phyloP scores from a whole-genome alignment of 495 filamentous ascomycete genomes.

The Rhizodiscina lignyota region DNA sequence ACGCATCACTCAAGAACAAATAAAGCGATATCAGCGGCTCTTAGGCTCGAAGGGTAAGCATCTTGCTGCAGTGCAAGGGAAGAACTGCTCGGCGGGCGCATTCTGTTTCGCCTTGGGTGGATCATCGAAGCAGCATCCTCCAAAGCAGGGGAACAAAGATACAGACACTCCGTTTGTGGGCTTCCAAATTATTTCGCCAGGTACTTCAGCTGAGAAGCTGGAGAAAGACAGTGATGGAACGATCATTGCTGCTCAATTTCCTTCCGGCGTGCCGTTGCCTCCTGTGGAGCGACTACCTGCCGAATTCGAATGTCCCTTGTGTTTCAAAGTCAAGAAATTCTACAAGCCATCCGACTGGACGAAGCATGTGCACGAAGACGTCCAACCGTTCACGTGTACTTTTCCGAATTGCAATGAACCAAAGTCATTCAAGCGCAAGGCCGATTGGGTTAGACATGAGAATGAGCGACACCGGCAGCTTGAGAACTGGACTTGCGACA shows the following conservation, averaged over 20 bases:
- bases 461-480: slow-evolving; percentile 84
- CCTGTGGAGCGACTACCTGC: slow-evolving; percentile 66
- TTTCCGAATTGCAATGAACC: slow-evolving; percentile 72
- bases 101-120: slow-evolving; percentile 54
- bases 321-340: slow-evolving; percentile 80
- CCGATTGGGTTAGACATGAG: slow-evolving; percentile 94
- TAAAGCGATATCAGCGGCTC: slow-evolving; percentile 62
- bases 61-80: slow-evolving; percentile 31
- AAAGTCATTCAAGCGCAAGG: slow-evolving; percentile 94
- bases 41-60: slow-evolving; percentile 61
- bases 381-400: slow-evolving; percentile 91
- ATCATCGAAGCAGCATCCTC: slow-evolving; percentile 30
- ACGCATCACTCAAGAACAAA: slow-evolving; percentile 69
- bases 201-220: slow-evolving; percentile 38
- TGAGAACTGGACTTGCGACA: slow-evolving; percentile 82
- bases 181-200: slow-evolving; percentile 29
- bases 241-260: slow-evolving; percentile 56
- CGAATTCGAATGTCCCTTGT: slow-evolving; percentile 83
- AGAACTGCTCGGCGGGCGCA: slow-evolving; percentile 39
- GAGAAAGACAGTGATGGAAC: slow-evolving; percentile 47
- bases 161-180: slow-evolving; percentile 25
- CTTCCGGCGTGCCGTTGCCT: slow-evolving; percentile 64
- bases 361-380: slow-evolving; percentile 91
- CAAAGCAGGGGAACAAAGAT: slow-evolving; percentile 21
- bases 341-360: slow-evolving; percentile 96